Conservation (phyloP, 768 basidiomycete species). For the Tulasnella sp. region DNA sequence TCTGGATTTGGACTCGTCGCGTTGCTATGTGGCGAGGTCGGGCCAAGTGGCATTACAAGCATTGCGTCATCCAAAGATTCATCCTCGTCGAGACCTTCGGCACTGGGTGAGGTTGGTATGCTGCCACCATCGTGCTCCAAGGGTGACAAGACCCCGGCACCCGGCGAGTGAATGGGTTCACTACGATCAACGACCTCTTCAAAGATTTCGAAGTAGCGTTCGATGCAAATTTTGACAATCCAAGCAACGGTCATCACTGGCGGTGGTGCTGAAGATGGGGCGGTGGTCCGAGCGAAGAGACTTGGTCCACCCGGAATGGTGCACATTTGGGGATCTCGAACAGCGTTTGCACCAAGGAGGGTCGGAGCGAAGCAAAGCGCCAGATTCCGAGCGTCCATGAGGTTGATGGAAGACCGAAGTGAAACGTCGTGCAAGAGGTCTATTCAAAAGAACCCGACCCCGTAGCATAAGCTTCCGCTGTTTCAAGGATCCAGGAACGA, state of each 20-base stretch:
- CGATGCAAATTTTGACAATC: conserved; percentile 71
- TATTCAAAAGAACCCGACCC: conserved; percentile 34
- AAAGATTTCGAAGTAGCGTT: conserved; percentile 80
- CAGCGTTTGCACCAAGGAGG: conserved; percentile 63
- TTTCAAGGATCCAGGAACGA: conserved; percentile 8
- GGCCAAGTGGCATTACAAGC: conserved; percentile 62
- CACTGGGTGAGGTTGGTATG: conserved; percentile 23
- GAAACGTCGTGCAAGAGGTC: conserved; percentile 80
- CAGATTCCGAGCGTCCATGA: conserved; percentile 82
- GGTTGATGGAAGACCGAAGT: conserved; percentile 57
- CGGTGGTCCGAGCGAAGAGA: conserved; percentile 28
- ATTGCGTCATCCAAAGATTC: conserved; percentile 73
- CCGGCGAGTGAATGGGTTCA: conserved; percentile 34
- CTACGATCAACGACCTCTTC: conserved; percentile 72
- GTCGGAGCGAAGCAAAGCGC: conserved; percentile 77
- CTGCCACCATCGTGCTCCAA: conserved; percentile 14
- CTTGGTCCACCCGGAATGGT: conserved; percentile 51
- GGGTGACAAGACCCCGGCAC: neutral
- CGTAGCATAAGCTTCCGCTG: neutral
- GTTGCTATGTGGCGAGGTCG: conserved; percentile 19
- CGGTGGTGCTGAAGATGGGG: conserved; percentile 27
- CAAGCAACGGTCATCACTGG: conserved; percentile 54
- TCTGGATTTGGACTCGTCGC: conserved; percentile 8
- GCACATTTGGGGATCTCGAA: conserved; percentile 72
- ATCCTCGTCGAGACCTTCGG: conserved; percentile 45